Conservation (phyloP, 2,329 filamentous ascomycete genomes). For the Coniochaeta sp. region DNA sequence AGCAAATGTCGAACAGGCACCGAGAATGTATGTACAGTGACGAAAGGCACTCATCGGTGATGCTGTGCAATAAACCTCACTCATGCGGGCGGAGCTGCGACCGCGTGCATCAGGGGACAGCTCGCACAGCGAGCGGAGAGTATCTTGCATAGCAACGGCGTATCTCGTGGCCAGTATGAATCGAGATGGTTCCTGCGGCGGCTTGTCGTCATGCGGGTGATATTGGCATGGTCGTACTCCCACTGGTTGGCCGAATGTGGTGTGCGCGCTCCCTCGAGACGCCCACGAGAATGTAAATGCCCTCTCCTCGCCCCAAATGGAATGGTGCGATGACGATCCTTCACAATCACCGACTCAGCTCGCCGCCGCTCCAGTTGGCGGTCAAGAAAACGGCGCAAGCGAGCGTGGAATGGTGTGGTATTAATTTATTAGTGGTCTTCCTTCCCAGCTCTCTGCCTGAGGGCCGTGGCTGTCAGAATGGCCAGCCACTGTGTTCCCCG, state of each 20-base stretch:
- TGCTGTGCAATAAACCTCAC: no score
- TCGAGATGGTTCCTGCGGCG: neutral
- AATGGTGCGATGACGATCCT: neutral
- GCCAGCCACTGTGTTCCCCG: neutral
- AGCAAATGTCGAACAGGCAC: neutral
- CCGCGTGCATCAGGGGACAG: neutral
- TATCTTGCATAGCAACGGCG: neutral
- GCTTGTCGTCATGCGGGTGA: neutral
- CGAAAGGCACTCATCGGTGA: neutral
- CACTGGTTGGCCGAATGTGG: no score
- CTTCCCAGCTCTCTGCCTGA: neutral
- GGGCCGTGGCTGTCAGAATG: neutral
- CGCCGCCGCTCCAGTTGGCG: neutral
- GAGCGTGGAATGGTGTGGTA: neutral
- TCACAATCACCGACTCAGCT: neutral
- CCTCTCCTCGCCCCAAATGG: neutral
- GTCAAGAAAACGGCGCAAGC: neutral
- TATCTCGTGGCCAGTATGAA: neutral
- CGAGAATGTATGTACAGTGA: neutral
- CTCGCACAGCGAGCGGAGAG: neutral
- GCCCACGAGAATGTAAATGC: neutral
- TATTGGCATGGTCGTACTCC: neutral
- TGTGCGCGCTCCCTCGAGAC: no score
- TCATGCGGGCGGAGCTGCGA: neutral
- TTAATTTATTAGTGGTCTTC: neutral